These are phyloP conservation scores for Penicillium maclennaniae DNA, from an alignment of 495 filamentous ascomycete genomes.

Conservation along the genomic window DNA sequence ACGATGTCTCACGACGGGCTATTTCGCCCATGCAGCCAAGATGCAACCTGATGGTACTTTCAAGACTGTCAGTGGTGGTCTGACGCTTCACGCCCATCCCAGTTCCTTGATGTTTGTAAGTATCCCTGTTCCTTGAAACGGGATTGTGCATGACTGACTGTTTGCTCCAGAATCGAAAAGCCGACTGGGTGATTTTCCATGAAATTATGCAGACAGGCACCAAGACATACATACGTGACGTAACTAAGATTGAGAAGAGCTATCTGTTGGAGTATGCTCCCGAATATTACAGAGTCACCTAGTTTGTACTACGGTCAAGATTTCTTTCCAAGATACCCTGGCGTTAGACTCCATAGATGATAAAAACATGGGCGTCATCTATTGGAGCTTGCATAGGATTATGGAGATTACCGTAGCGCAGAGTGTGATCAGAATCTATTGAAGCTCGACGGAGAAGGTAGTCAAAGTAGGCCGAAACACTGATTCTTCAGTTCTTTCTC, in stretches of 20 bases:
- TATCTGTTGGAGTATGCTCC: constrained; percentile 90
- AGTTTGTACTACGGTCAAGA: not conserved
- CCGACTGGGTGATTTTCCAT: constrained; percentile 96
- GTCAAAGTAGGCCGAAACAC: not conserved
- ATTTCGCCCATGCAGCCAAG: constrained; percentile 90
- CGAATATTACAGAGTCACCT: constrained; percentile 69
- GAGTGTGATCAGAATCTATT: not conserved
- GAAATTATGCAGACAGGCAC: constrained; percentile 88
- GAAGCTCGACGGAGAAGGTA: not conserved
- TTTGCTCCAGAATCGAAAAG: constrained; percentile 71
- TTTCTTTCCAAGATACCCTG: constrained; percentile 10
- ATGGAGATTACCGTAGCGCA: not conserved
- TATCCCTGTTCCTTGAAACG: constrained; percentile 8
- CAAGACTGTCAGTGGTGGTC: constrained; percentile 68
- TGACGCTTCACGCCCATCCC: constrained; percentile 81
- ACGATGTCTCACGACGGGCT: constrained; percentile 84
- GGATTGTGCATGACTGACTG: constrained; percentile 14
- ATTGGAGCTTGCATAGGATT: not conserved
- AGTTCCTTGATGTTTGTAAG: constrained; percentile 88
- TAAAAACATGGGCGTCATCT: not conserved
- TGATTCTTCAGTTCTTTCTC: not conserved
- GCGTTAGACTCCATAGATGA: not conserved
- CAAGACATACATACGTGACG: constrained; percentile 88
- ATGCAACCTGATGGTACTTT: constrained; percentile 96
- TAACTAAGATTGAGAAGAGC: constrained; percentile 84